Base-by-base conservation (phyloP, 2,329 filamentous ascomycete genomes). In the Triangularia setosa region DNA sequence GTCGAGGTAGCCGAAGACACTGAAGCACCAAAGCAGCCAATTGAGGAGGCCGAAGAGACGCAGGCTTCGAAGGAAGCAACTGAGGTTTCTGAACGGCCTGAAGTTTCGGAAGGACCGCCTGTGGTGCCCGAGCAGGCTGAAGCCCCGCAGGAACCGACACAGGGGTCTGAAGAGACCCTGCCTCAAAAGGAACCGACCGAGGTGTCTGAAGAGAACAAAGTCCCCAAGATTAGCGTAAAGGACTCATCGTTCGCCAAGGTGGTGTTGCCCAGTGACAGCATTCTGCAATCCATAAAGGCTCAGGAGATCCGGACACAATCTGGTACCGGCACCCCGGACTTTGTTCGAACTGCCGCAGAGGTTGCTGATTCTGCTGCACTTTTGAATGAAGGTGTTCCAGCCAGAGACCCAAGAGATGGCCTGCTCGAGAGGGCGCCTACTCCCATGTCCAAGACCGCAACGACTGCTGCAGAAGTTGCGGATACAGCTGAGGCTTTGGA, bases 401-500 rank as follows among this genome's bases (percentile, higher is more conserved):
- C 75, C n/a, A 63, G 60, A 2, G 55, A 74, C 73, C 18, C 70
- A 72, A 48, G 72, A 70, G 40, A 28, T 21, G 74, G 75, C n/a
- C 65, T 71, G 23, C 71, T 76, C 60, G 73, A 75, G 28, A 67
- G 78, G 59, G 77, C 77, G 3, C 69, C 66, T 3, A 79, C 79
- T 3, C 78, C 79, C 3, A 78, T 79, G 56, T 72, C 75, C 25
- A 72, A 82, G 64, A 77, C 79, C 53, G 76, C 79, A 11, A 71
- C 72, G 4, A 79, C 77, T 6, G 79, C 80, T 5, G 79, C 78
- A 2, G 81, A 83, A 30, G 69, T 70, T 12, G 69, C 68, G 23
- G 76, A 80, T 61, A 75, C 74, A 25, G 79, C 80, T 18, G 72
- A 77, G 64, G 72, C 69, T 4, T 68, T 80, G 11, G 79, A 81